A percentile compares a stretch with the other conserved stretches of the same genome.
Evolutionary conservation across 352 stramenopile genomes (phyloP).

Genomic region (Pythium pectinolyticum): DNA sequence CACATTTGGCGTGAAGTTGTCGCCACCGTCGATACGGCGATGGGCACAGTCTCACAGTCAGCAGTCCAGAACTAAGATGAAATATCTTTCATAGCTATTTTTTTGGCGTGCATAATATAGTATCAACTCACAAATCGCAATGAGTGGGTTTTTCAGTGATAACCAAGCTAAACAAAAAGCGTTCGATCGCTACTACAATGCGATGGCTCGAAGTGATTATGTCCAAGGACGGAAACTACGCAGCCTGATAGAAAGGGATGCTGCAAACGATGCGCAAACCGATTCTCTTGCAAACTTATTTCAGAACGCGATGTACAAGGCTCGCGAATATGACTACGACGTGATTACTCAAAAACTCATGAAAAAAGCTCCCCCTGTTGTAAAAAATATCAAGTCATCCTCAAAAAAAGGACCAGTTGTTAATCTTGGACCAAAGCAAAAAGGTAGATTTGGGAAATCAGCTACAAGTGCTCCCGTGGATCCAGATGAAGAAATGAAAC

Average conservation of each 20-base stretch:
- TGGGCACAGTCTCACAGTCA: slow-evolving; percentile 28
- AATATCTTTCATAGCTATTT: slow-evolving; percentile 16
- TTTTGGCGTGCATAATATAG: slow-evolving; percentile 29
- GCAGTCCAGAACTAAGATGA: slow-evolving; percentile 23
- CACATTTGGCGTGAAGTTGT: slow-evolving; percentile 30
- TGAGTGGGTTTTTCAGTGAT: slow-evolving; percentile 24
- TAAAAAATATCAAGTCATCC: too few species aligned
- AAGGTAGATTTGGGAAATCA: too few species aligned
- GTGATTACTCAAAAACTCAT: slow-evolving; percentile 16
- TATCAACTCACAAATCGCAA: slow-evolving; percentile 22
- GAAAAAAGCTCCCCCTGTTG: slow-evolving; percentile 1
- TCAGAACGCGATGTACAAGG: slow-evolving; percentile 17
- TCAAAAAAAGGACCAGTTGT: too few species aligned
- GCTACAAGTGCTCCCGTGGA: too few species aligned
- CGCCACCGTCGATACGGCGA: slow-evolving; percentile 25
- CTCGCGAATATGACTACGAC: slow-evolving; percentile 20
- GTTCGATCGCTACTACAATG: slow-evolving; percentile 30
- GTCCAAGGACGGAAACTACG: slow-evolving; percentile 22
- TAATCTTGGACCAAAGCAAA: too few species aligned
- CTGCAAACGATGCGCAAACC: slow-evolving; percentile 8
- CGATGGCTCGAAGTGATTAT: slow-evolving; percentile 23
- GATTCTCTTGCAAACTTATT: slow-evolving; percentile 19
- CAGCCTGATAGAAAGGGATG: slow-evolving; percentile 21
- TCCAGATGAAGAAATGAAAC: too few species aligned
- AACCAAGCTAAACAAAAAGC: slow-evolving; percentile 31